Conservation (phyloP, 2,329 filamentous ascomycete species). For the Talaromyces sp. region DNA sequence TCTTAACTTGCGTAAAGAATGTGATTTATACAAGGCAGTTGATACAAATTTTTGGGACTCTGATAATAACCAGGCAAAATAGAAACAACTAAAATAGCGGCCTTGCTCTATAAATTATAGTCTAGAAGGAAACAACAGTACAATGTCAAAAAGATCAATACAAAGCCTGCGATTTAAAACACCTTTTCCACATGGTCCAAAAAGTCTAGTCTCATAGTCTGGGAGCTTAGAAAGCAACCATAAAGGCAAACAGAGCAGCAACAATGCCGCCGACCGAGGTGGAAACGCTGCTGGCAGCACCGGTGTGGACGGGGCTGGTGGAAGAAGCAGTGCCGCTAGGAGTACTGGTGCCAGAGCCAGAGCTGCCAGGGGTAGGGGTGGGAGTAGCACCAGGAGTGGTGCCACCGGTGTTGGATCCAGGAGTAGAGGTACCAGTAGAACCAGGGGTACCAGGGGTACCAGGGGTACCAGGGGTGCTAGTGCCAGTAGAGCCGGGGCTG, state of each 20-base stretch:
- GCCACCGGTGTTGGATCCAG: background rate
- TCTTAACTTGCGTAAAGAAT: too few species aligned
- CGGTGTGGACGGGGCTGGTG: slow-evolving; percentile 5
- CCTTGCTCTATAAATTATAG: background rate
- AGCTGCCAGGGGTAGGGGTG: slow-evolving; percentile 18
- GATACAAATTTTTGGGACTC: too few species aligned
- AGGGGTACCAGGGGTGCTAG: background rate
- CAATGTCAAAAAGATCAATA: background rate
- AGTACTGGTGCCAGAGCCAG: slow-evolving; percentile 14
- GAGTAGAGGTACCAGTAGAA: background rate
- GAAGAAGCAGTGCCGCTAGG: slow-evolving; percentile 3
- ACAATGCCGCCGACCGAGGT: slow-evolving; percentile 13
- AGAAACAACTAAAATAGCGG: background rate
- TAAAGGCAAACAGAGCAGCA: slow-evolving; percentile 9
- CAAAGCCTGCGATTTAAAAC: background rate
- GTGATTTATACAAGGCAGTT: too few species aligned
- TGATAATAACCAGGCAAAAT: background rate
- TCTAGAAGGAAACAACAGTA: background rate
- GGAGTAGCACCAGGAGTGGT: slow-evolving; percentile 1
- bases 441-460: background rate
- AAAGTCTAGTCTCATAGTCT: background rate
- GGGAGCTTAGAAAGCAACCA: slow-evolving; percentile 8
- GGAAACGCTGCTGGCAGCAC: slow-evolving; percentile 10
- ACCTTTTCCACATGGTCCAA: background rate
- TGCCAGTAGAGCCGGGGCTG: slow-evolving; percentile 3